Evolutionary conservation across 352 stramenopile genomes (phyloP).

Genomic region (Aphanomyces euteiches): DNA sequence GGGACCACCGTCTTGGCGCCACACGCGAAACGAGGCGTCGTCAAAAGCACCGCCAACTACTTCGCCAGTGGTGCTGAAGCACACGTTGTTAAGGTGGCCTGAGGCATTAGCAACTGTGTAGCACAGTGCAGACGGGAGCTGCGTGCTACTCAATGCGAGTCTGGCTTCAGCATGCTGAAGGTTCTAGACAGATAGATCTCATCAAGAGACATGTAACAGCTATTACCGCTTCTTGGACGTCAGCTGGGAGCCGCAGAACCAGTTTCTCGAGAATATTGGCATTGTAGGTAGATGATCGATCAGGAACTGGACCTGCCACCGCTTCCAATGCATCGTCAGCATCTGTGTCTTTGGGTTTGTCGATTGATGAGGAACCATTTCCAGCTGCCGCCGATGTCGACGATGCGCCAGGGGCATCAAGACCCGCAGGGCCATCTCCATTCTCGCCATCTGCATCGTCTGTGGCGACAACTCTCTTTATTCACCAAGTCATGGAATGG

Average conservation of each 20-base stretch:
- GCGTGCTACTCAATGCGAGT: conserved; percentile 47
- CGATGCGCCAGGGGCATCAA: not conserved
- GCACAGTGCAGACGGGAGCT: conserved; percentile 62
- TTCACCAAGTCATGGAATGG: not conserved
- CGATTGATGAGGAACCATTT: not conserved
- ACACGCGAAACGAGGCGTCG: conserved; percentile 73
- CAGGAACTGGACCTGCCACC: conserved; percentile 53
- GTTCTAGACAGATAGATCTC: conserved; percentile 35
- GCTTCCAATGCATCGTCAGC: not conserved
- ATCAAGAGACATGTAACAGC: not conserved
- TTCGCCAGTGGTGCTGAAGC: conserved; percentile 71
- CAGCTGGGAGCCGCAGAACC: conserved; percentile 57
- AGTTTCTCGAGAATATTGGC: conserved; percentile 74
- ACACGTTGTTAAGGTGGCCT: conserved; percentile 76
- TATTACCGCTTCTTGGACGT: conserved; percentile 46
- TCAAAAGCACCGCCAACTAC: conserved; percentile 71
- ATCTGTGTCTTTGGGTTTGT: conserved; percentile 13
- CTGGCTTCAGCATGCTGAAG: conserved; percentile 62
- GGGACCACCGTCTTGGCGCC: conserved; percentile 74
- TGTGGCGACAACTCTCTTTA: conserved; percentile 27
- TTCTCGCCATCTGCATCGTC: not conserved
- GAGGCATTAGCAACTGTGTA: conserved; percentile 79
- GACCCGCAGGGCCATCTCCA: not conserved
- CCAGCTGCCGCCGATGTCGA: not conserved
- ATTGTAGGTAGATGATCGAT: conserved; percentile 67